Evolutionary conservation across 2,329 filamentous ascomycete species (phyloP), one percentile per base, ranked within the genome.

Genomic region (Zasmidium cellare): DNA sequence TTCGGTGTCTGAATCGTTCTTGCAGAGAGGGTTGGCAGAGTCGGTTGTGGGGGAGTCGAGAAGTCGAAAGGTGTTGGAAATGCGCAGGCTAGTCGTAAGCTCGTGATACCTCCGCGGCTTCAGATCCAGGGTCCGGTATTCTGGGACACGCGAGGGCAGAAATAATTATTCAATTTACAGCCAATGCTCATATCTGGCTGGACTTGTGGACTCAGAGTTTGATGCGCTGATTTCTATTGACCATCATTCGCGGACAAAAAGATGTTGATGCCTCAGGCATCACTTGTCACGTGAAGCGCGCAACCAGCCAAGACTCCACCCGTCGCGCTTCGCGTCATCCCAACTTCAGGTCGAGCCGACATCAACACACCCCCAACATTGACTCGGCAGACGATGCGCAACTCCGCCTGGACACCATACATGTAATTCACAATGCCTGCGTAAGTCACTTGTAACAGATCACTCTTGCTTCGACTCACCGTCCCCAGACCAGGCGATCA

Each of bases 401-500:
- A 41, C 3, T 3, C 35, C 16, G 35, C 3, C 3, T 5, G 3
- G 11, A 9, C 46, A 45, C 20, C 46, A 44, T 14, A 54, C 20
- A 46, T 20, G 60, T 62, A 48, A 59, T 51, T 38, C 59, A 67
- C 53, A 9, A 72, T 72, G 69, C 69, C 69, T 58, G 60, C 67
- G 69, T 71, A 55, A 63, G 69, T 62, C 46, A 18, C 11, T 2
- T n/a, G 9, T 11, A 12, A 6, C 35, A 16, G 12, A 16, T 35
- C 12, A 3, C 2, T 2, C 3, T n/a, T 24, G 2, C 38, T 3
- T 31, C 53, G 22, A 25, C 61, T 63, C 50, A 70, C 52, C 46
- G 7, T 7, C 1, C 7, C 14, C 51, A 75, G 72, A 48, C 71
- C 68, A 56, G 71, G 71, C 64, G 72, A 75, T 58, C 70, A 75